Conservation (phyloP, 2,329 filamentous ascomycete genomes). For the Colletotrichum karsti region DNA sequence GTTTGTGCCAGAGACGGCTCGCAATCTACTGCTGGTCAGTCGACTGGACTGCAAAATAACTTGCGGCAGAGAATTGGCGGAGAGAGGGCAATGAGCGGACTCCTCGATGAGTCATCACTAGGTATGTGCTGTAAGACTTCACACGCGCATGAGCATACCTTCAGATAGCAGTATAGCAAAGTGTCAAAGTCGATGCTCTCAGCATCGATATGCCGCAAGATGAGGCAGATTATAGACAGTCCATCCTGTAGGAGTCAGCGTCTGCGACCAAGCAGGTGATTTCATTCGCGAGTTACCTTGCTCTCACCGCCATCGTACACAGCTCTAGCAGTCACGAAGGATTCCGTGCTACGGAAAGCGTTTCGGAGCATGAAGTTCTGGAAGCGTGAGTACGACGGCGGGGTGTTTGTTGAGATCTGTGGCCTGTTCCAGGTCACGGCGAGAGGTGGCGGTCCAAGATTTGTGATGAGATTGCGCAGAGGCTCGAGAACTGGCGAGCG, state of each 20-base stretch:
- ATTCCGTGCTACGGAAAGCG: constrained; percentile 71
- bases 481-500: constrained; percentile 67
- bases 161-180: constrained; percentile 73
- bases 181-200: constrained; percentile 73
- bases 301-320: constrained; percentile 78
- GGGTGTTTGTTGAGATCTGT: constrained; percentile 69
- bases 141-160: constrained; percentile 50
- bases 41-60: neutral
- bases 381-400: constrained; percentile 72
- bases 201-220: constrained; percentile 72
- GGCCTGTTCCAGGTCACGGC: constrained; percentile 76
- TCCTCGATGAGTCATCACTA: neutral
- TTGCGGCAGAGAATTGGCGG: too few species aligned
- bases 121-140: too few species aligned
- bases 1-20: constrained; percentile 74
- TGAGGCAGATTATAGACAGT: constrained; percentile 73
- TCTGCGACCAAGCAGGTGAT: too few species aligned
- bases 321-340: constrained; percentile 69
- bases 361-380: constrained; percentile 79
- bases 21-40: constrained; percentile 61
- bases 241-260: constrained; percentile 58
- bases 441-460: constrained; percentile 72
- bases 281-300: constrained; percentile 53
- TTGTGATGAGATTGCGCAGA: constrained; percentile 69
- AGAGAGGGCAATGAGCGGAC: too few species aligned